Percentiles rank a stretch among this genome's conserved stretches.
Conservation (phyloP, 306 rosid species). For the Vicia villosa region DNA sequence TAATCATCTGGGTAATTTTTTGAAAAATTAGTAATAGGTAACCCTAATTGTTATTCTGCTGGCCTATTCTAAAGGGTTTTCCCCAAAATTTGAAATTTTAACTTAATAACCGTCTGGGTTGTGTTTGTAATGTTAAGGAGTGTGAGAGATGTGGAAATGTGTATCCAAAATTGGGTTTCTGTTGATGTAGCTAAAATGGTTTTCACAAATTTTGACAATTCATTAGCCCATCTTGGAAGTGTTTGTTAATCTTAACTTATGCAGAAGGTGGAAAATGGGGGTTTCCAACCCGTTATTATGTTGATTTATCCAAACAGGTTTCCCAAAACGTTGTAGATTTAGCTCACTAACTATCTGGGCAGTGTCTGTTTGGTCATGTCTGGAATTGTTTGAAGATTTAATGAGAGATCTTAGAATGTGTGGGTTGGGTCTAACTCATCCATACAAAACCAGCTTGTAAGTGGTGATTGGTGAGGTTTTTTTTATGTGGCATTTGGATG, state of each 20-base stretch:
- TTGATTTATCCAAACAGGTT: background rate
- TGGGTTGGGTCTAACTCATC: no score
- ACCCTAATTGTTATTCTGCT: background rate
- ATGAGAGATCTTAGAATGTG: no score
- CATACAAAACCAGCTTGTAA: no score
- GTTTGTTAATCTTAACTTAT: background rate
- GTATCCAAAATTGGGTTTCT: background rate
- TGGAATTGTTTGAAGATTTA: slow-evolving; percentile 8
- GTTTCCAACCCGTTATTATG: background rate
- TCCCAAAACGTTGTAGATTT: background rate
- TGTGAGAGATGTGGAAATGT: slow-evolving; percentile 2
- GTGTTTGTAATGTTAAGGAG: slow-evolving; percentile 16
- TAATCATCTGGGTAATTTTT: background rate
- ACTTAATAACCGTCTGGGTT: slow-evolving; percentile 22
- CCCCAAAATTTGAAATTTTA: slow-evolving; percentile 24
- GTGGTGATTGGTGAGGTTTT: no score
- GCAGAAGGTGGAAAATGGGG: background rate
- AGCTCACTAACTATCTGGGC: no score
- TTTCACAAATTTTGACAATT: background rate
- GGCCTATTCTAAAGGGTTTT: slow-evolving; percentile 11
- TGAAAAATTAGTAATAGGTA: background rate
- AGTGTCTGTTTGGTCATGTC: no score
- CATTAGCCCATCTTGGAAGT: background rate
- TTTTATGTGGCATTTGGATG: background rate
- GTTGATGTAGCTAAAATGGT: slow-evolving; percentile 1